A percentile compares a stretch with the other conserved stretches of the same genome.
These are phyloP conservation scores for Flagelloscypha sp. DNA, from an alignment of 768 basidiomycete species.

Conservation along the genomic window DNA sequence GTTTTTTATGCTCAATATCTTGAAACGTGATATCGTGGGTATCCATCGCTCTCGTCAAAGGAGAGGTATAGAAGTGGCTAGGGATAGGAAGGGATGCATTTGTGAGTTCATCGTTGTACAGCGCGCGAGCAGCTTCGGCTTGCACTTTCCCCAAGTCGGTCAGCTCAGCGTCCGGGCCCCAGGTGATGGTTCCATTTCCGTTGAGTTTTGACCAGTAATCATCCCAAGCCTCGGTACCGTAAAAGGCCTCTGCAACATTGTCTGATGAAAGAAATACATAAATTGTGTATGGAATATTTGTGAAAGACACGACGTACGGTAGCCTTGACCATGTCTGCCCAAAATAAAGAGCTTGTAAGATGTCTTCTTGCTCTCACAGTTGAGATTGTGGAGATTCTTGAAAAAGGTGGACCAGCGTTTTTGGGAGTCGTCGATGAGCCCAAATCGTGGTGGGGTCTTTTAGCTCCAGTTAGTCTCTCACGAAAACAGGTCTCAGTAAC, in stretches of 20 bases:
- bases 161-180: constrained; percentile 71
- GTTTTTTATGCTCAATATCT: constrained; percentile 19
- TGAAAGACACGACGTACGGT: constrained; percentile 37
- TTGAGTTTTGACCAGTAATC: constrained; percentile 53
- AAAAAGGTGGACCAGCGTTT: constrained; percentile 44
- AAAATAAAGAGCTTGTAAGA: constrained; percentile 60
- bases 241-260: constrained; percentile 55
- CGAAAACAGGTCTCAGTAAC: not conserved
- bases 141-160: constrained; percentile 51
- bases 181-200: constrained; percentile 56
- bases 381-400: constrained; percentile 36
- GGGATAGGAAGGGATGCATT: constrained; percentile 38
- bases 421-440: constrained; percentile 41
- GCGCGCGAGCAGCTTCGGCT: constrained; percentile 34
- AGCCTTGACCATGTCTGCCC: constrained; percentile 66
- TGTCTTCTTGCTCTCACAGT: constrained; percentile 24
- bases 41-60: constrained; percentile 51
- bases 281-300: not conserved
- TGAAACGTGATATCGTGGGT: constrained; percentile 50
- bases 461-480: constrained; percentile 1
- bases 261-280: constrained; percentile 29
- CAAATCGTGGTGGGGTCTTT: constrained; percentile 52
- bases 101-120: constrained; percentile 42
- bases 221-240: constrained; percentile 53
- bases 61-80: constrained; percentile 51